A percentile compares a stretch with the other conserved stretches of the same genome.
Conservation (phyloP, 2,329 filamentous ascomycete genomes). For the Stachybotrys echinatus region DNA sequence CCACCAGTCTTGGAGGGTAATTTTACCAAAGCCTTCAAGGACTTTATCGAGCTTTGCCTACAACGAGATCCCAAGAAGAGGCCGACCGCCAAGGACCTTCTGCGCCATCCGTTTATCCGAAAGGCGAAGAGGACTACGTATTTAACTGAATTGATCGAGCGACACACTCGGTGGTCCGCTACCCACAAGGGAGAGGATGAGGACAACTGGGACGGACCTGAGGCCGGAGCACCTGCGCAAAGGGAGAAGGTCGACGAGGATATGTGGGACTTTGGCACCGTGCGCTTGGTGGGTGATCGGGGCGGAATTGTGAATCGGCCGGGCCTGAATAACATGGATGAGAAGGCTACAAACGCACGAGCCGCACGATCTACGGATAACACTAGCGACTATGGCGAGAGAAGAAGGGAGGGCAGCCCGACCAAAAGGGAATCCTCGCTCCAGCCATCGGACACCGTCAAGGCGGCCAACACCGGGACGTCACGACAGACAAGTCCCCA, state of each 20-base stretch:
- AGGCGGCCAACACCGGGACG: slow-evolving; percentile 39
- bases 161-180: slow-evolving; percentile 81
- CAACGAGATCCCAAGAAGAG: slow-evolving; percentile 85
- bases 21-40: slow-evolving; percentile 78
- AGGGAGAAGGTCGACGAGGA: slow-evolving; percentile 66
- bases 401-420: slow-evolving; percentile 44
- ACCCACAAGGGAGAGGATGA: slow-evolving; percentile 69
- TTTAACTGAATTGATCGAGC: slow-evolving; percentile 89
- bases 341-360: slow-evolving; percentile 74
- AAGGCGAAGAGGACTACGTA: slow-evolving; percentile 95
- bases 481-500: slow-evolving; percentile 57
- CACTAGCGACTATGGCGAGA: slow-evolving; percentile 46
- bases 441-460: slow-evolving; percentile 50
- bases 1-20: slow-evolving; percentile 77
- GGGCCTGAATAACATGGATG: slow-evolving; percentile 68
- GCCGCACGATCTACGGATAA: slow-evolving; percentile 47
- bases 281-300: slow-evolving; percentile 69
- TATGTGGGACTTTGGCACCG: slow-evolving; percentile 97
- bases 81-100: slow-evolving; percentile 77
- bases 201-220: slow-evolving; percentile 52
- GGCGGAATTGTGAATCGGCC: slow-evolving; percentile 50
- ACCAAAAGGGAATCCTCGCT: slow-evolving; percentile 42
- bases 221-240: slow-evolving; percentile 44
- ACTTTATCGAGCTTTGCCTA: slow-evolving; percentile 78
- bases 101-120: slow-evolving; percentile 86